Base-by-base conservation (phyloP, 176 grass and related monocot species). In the Zoysia japonica region DNA sequence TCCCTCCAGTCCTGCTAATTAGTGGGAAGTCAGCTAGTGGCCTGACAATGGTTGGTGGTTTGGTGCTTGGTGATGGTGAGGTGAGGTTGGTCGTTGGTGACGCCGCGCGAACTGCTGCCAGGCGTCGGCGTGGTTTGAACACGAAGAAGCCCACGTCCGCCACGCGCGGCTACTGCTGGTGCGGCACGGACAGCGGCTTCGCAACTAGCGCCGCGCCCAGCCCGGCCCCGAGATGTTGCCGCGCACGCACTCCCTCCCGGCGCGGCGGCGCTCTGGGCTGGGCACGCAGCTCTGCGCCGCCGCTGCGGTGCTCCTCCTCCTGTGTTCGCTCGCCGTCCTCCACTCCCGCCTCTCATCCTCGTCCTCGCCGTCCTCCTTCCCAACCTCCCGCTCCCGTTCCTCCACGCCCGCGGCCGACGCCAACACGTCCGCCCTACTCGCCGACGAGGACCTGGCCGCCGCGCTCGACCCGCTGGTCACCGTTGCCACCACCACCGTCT, bases 261-360 rank as follows among this genome's bases (percentile, higher is more conserved):
- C 93, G 39, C 90, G 92, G 86, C 92, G 96, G 43, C 92, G 92
- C 71, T 86, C 84, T 68, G 82, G 78, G 16, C 88, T 88, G 44
- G 88, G 92, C 13, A 82, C 90, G 41, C 96, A 92, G 80, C 84
- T 91, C 45, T 88, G 92, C 76, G 88, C 89, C 79, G 85, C 90
- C 38, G 60, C 47, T 11, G 92, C 88, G 67, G 86, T 92, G 65
- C 72, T 97, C 45, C 96, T 99, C 43, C 86, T 99, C 48, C 84
- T 99, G 11, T 43, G 93, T 47, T 99, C 96, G 35, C 92, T 99
- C 77, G 85, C 75, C 9, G 92, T 93, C 62, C 90, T 99, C 71
- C 96, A 99, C 68, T 91, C 86, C 14, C 96, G 90, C 61, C 84
- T 89, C 70, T 93, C 85, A 46, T 74, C 77, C 73, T 85, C 76